A percentile compares a stretch with the other conserved stretches of the same genome.
Conservation (phyloP, 148 eudicot genomes). For the Persicaria tinctoria region DNA sequence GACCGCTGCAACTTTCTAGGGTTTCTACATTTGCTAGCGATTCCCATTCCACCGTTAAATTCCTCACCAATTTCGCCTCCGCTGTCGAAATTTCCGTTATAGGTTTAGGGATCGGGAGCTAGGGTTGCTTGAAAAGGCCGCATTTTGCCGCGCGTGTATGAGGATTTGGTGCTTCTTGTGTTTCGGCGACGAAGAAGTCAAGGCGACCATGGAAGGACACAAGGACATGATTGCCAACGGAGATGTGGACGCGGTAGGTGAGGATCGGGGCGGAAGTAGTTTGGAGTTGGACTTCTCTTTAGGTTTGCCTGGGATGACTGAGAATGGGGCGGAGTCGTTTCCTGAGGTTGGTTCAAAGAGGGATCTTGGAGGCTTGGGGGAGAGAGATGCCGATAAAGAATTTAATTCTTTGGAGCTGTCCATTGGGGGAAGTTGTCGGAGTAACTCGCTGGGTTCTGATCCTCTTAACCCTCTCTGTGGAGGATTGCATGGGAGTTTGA, state of each 20-base stretch:
- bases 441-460: constrained; percentile 16
- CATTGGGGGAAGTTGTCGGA: constrained; percentile 23
- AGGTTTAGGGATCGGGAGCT: constrained; percentile 16
- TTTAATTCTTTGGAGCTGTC: constrained; percentile 25
- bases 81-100: background rate
- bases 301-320: constrained; percentile 18
- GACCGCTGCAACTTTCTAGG: constrained; percentile 9
- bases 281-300: constrained; percentile 26
- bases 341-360: constrained; percentile 26
- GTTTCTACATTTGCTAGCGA: constrained; percentile 2
- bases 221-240: constrained; percentile 9
- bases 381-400: constrained; percentile 26
- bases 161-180: constrained; percentile 50
- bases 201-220: constrained; percentile 22
- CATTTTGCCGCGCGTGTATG: constrained; percentile 27
- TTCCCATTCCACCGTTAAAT: background rate
- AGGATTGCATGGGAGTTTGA: constrained; percentile 12
- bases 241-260: constrained; percentile 11
- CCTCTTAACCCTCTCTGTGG: constrained; percentile 10
- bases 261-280: constrained; percentile 6
- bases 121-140: constrained; percentile 20
- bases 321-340: constrained; percentile 1
- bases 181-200: constrained; percentile 21
- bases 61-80: background rate
- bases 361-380: constrained; percentile 24